Conservation (phyloP, 2,329 filamentous ascomycete genomes). For the Cladosporium cucumerinum region DNA sequence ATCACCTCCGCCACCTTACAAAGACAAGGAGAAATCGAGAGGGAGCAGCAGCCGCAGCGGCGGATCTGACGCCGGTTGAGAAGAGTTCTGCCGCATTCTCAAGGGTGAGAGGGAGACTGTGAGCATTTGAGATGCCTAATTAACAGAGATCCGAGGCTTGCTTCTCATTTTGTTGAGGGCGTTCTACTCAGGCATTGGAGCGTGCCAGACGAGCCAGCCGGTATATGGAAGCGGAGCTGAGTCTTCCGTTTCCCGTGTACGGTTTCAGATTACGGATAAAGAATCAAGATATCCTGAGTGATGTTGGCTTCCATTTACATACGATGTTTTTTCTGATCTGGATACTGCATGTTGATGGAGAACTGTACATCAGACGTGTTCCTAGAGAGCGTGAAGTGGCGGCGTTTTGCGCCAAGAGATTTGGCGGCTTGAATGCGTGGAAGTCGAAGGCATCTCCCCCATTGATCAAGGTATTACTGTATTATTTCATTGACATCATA, state of each 20-base stretch:
- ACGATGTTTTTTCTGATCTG: neutral
- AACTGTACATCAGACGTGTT: neutral
- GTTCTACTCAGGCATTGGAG: neutral
- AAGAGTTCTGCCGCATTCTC: neutral
- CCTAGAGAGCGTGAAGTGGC: conserved; percentile 3
- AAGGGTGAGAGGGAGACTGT: neutral
- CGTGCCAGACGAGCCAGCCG: too few species aligned
- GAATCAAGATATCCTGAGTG: too few species aligned
- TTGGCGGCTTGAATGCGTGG: neutral
- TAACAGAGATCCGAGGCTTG: neutral
- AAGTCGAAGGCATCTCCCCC: neutral
- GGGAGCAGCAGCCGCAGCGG: neutral
- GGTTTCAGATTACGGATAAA: too few species aligned
- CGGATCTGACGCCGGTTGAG: neutral
- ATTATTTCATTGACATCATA: neutral
- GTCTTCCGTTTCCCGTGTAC: too few species aligned
- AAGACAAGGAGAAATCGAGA: neutral
- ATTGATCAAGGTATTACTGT: neutral
- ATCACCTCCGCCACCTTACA: neutral
- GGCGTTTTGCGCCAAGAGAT: neutral
- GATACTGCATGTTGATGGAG: neutral
- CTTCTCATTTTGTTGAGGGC: neutral
- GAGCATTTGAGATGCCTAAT: neutral
- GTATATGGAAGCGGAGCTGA: neutral
- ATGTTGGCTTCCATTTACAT: too few species aligned